Evolutionary conservation across 345 rosid species (phyloP).

Genomic region (Eucalyptus brandiana): DNA sequence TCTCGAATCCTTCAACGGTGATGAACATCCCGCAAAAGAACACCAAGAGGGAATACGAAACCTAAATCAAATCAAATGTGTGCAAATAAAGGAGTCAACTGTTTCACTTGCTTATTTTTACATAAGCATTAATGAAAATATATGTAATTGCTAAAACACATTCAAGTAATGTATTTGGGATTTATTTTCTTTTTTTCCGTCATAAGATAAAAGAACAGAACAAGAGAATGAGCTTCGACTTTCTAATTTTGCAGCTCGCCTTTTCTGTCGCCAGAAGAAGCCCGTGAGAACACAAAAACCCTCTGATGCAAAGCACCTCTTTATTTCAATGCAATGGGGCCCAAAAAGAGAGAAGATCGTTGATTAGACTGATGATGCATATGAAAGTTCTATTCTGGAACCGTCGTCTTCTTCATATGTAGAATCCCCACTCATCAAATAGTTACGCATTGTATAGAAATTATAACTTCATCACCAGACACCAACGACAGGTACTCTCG

Average conservation of each 20-base stretch:
- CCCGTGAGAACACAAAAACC: neutral
- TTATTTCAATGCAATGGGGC: neutral
- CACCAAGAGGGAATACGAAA: conserved; percentile 59
- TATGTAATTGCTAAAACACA: neutral
- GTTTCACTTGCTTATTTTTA: neutral
- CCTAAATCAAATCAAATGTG: conserved; percentile 12
- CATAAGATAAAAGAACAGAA: neutral
- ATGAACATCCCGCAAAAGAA: conserved; percentile 90
- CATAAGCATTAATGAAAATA: neutral
- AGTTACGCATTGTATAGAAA: neutral
- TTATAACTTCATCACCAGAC: neutral
- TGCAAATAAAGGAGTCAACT: neutral
- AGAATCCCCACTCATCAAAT: neutral
- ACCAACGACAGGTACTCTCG: neutral
- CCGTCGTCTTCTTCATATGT: neutral
- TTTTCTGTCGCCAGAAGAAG: neutral
- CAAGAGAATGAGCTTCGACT: neutral
- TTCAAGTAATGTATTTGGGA: neutral
- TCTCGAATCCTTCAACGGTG: conserved; percentile 67
- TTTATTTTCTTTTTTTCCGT: neutral
- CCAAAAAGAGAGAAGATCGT: neutral
- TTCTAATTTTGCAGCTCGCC: neutral
- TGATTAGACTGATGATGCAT: neutral
- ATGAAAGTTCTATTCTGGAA: neutral
- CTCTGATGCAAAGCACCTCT: neutral